A percentile compares a stretch with the other conserved stretches of the same genome.
These are phyloP conservation scores for Colletotrichum tropicicola DNA, from an alignment of 2,329 filamentous ascomycete species.

Conservation along the genomic window DNA sequence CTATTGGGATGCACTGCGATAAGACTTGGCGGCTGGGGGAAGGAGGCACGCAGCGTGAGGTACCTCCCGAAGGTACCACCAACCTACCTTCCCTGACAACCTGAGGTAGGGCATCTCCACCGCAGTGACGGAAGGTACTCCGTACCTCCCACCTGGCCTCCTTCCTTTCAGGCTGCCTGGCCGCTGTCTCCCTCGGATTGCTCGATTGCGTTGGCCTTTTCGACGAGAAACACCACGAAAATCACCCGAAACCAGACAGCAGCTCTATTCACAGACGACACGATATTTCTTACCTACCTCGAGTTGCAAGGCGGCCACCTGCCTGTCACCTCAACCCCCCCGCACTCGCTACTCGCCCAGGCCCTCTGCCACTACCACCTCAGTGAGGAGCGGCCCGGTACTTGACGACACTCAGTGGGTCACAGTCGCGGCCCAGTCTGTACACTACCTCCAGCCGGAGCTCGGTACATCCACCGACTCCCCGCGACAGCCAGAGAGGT, in stretches of 20 bases:
- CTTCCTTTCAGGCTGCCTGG: background rate
- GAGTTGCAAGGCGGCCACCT: background rate
- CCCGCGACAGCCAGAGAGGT: background rate
- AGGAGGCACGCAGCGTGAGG: background rate
- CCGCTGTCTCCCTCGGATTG: too few species aligned
- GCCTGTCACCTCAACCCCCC: conserved; percentile 6
- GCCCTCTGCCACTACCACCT: conserved; percentile 7
- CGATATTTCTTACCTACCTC: too few species aligned
- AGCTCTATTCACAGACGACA: too few species aligned
- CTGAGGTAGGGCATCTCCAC: too few species aligned
- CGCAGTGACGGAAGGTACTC: background rate
- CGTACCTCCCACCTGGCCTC: background rate
- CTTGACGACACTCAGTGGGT: conserved; percentile 6
- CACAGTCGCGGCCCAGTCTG: background rate
- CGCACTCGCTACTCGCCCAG: conserved; percentile 7
- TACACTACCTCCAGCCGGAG: background rate
- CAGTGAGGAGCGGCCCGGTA: conserved; percentile 3
- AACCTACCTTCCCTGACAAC: too few species aligned
- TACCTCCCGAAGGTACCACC: too few species aligned
- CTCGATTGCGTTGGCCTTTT: background rate
- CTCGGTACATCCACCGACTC: background rate
- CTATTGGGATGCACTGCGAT: conserved; percentile 16
- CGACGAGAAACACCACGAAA: background rate
- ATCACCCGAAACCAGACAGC: too few species aligned
- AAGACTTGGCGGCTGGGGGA: conserved; percentile 17